Evolutionary conservation across 1,284 basidiomycete genomes (phyloP), one percentile per base, ranked within the genome.

Genomic region (Cutaneotrichosporon spelunceum): DNA sequence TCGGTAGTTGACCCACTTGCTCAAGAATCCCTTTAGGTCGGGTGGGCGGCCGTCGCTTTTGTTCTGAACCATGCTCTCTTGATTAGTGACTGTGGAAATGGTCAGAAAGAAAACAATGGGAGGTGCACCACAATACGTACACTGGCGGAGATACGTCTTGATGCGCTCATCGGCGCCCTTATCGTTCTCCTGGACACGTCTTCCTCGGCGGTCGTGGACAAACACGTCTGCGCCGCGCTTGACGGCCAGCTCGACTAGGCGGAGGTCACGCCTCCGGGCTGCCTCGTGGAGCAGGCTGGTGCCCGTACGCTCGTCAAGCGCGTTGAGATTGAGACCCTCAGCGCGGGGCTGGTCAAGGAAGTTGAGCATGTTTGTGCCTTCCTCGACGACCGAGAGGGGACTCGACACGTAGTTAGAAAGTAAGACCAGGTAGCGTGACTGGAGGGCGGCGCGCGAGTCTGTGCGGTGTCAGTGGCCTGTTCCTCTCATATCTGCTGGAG

Each of bases 171-270:
- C 54, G 76, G 79, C 30, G 82, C 84, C 71, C 59, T 80, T 82
- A 27, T 83, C 81, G n/a, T 78, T 75, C 56, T 96, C 92, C 55
- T 87, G 83, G 0, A 90, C 87, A 63, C 87, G 83, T 71, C 87
- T 87, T 10, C 93, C 92, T 57, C 82, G 83, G 34, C 86, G 83
- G 77, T 98, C 91, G 7, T 93, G 83, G 1, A 89, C 88, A 69
- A 95, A 94, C 1, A 96, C 89, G 73, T 96, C 93, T 0, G 91
- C 93, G 1, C 93, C 93, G 13, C 88, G 87, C 56, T 88, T 85
- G 1, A 94, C 86, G 0, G 87, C 88, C 13, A 91, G 82, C 74
- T 96, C 91, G 36, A 97, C 87, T 21, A 96, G 80, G 13, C 85
- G 81, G 9, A 93, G 80, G 73, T 97, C 91, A 60, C 90, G 89